Conservation (phyloP, 1,284 basidiomycete species). For the Bjerkandera adusta region DNA sequence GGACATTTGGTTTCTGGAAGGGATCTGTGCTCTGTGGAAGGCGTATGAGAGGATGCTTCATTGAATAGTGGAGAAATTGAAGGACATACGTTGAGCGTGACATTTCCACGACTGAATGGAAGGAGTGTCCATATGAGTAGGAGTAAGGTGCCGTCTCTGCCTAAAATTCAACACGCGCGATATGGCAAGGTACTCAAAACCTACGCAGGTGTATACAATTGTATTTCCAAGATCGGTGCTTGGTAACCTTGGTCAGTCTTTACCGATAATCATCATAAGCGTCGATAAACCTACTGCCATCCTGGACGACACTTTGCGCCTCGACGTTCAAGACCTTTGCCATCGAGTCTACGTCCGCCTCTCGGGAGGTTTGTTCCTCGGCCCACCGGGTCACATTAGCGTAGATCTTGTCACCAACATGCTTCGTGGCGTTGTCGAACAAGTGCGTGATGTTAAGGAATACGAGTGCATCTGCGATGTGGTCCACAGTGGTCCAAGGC, state of each 20-base stretch:
- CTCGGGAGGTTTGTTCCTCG: slow-evolving; percentile 32
- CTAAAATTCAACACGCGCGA: slow-evolving; percentile 34
- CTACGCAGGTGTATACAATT: background rate
- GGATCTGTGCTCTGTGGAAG: background rate
- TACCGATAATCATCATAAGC: background rate
- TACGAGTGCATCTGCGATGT: slow-evolving; percentile 37
- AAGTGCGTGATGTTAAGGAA: slow-evolving; percentile 42
- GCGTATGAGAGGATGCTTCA: background rate
- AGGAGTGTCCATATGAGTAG: slow-evolving; percentile 53
- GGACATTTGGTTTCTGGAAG: background rate
- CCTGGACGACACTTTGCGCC: slow-evolving; percentile 35
- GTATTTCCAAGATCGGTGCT: background rate
- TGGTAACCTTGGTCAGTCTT: background rate
- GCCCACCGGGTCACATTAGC: slow-evolving; percentile 37
- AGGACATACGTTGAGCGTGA: slow-evolving; percentile 41
- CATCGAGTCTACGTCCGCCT: slow-evolving; percentile 37
- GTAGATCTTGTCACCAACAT: too few species aligned
- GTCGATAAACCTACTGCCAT: background rate
- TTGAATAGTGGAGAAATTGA: slow-evolving; percentile 5
- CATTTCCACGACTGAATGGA: slow-evolving; percentile 51
- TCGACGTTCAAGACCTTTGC: slow-evolving; percentile 42
- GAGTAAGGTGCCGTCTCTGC: slow-evolving; percentile 31
- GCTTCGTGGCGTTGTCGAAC: slow-evolving; percentile 35
- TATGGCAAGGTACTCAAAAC: background rate
- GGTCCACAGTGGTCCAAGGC: background rate